Evolutionary conservation across 768 basidiomycete genomes (phyloP), one percentile per base, ranked within the genome.

Genomic region (Melanogaster broomeanus): DNA sequence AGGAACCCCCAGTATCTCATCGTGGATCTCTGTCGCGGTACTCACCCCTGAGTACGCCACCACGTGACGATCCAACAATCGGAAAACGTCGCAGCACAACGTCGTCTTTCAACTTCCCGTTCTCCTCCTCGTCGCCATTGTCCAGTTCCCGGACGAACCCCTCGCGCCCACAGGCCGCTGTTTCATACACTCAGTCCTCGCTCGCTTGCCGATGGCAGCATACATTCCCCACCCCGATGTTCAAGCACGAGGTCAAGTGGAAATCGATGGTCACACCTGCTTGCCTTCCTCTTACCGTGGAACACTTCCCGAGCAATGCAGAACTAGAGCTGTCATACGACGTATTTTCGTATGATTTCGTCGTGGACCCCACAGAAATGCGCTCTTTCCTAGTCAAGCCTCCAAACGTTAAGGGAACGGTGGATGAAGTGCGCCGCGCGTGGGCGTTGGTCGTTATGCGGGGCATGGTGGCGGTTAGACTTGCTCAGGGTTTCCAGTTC

Each of bases 401-500:
- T 2, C 84, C 85, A 0, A 71, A 70, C 34, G 52, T 72, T 18
- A 65, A 71, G 28, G 78, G 79, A 3, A 75, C 71, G 8, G 55
- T 75, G 28, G 87, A 88, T 13, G 81, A 85, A 16, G 61, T 80
- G 34, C 80, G 87, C 6, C 77, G 80, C 21, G 83, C 80, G 5
- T 90, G 87, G 86, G 90, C 88, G 0, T 68, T 90, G 21, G 81
- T 78, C 2, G 86, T 92, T 16, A 92, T 98, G 89, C 83, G 88
- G 24, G 93, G 90, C 30, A 95, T 98, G 90, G 91, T 91, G 1
- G 93, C 90, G 4, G 86, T 97, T 40, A 80, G 96, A 21, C 78
- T 98, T 12, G 85, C 90, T 12, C 93, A 98, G 68, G 95, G 95
- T 19, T 98, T 98, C 69, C 96, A 98, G 65, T 91, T 98, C 61